Conservation (phyloP, 202 grass and related monocot species). For the Schoenoplectus triqueter region DNA sequence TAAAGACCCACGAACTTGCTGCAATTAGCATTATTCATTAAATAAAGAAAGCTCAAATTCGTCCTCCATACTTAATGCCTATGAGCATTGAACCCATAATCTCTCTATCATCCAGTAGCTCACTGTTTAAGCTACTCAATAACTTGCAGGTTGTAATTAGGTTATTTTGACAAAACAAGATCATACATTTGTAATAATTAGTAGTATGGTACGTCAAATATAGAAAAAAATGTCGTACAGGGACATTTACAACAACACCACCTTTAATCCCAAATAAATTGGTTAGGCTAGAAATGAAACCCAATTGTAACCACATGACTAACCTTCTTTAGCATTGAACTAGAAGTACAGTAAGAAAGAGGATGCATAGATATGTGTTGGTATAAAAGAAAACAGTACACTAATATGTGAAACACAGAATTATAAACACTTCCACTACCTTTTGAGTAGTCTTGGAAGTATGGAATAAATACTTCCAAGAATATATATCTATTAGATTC, state of each 20-base stretch:
- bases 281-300: too few relatives aligned
- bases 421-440: not conserved
- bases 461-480: not conserved
- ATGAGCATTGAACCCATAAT: not conserved
- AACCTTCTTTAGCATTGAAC: not conserved
- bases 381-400: not conserved
- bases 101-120: not conserved
- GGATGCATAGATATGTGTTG: not conserved
- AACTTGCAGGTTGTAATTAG: not conserved
- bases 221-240: not conserved
- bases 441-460: not conserved
- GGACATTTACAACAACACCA: too few relatives aligned
- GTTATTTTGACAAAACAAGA: constrained; percentile 3
- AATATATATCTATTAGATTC: not conserved
- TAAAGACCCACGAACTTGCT: not conserved
- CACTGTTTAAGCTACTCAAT: not conserved
- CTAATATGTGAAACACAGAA: not conserved
- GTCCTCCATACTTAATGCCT: not conserved
- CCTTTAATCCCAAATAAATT: too few relatives aligned
- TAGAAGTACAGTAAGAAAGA: not conserved
- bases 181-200: not conserved
- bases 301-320: not conserved
- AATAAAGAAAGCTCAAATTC: not conserved
- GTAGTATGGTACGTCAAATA: not conserved
- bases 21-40: not conserved